Base-by-base conservation (phyloP, 345 rosid genomes). In the Erysimum cheiranthoides region DNA sequence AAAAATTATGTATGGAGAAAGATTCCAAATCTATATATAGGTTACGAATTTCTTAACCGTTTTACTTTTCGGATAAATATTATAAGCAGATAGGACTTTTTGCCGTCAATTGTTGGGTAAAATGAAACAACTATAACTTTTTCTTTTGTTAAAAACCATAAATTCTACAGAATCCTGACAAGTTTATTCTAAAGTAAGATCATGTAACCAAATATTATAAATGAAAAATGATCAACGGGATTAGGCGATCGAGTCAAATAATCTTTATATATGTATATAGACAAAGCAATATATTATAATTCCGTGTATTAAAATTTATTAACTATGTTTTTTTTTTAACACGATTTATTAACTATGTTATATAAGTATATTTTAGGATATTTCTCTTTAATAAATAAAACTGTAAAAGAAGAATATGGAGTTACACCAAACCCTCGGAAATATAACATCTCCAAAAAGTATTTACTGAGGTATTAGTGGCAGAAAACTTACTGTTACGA, bases 161-260 rank as follows among this genome's bases (percentile, higher is more conserved):
- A 52, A 21, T 61, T 61, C 45, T 39, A 63, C 14, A 1, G 42
- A 39, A 62, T 1, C 63, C 30, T 43, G 43, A 43, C 63, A 31
- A 63, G 42, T 31, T 64, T 34, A 32, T 54, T 53, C 8, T 17
- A 31, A 73, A 52, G 57, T 34, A 54, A 74, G 18, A 34, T 21
- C 25, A 21, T 43, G 7, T 31, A 63, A 40, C 60, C 62, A 57
- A 0, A 25, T 9, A 28, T 18, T 32, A 35, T 36, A 25, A 59
- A 9, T 31, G 1, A 42, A 74, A 25, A 56, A 45, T 13, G 2
- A 35, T 8, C 52, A 28, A 58, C 43, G 14, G 2, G 25, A 46
- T 17, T n/a, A n/a, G n/a, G n/a, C 58, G 59, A 74, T 74, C 27
- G 51, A 69, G 67, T 47, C 73, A 74, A 35, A 45, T 10, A 61